A percentile compares a stretch with the other conserved stretches of the same genome.
phyloP scores from a whole-genome alignment of 208 protist species.

The Wallacemonas collosoma region DNA sequence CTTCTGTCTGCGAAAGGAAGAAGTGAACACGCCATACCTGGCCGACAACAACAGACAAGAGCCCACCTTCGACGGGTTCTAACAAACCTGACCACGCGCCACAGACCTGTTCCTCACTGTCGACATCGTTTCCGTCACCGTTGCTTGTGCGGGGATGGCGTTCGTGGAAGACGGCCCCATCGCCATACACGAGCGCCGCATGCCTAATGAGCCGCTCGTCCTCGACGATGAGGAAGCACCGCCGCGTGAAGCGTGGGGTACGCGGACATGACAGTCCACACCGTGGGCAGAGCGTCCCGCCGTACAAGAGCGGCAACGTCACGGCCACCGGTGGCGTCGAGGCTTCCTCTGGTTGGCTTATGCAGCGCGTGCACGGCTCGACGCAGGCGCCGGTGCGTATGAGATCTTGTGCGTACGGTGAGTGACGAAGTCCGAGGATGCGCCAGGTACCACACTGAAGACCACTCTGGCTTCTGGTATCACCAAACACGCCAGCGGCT shows the following conservation, averaged over 20 bases:
- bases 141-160: conserved; percentile 29
- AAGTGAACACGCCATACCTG: conserved; percentile 26
- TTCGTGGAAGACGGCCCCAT: conserved; percentile 5
- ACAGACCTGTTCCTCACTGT: too few species aligned
- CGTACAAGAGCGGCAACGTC: conserved; percentile 31
- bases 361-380: conserved; percentile 29
- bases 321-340: neutral
- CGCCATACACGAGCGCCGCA: conserved; percentile 16
- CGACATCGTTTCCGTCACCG: conserved; percentile 26
- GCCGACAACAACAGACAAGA: conserved; percentile 7
- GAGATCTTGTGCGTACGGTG: conserved; percentile 37
- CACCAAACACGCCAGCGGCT: too few species aligned
- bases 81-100: too few species aligned
- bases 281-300: conserved; percentile 22
- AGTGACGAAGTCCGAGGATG: conserved; percentile 51
- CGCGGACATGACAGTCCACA: conserved; percentile 34
- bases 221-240: conserved; percentile 40
- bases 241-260: conserved; percentile 28
- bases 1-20: conserved; percentile 45
- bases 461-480: neutral
- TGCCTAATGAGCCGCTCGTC: neutral
- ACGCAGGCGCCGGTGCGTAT: conserved; percentile 62
- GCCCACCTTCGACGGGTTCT: too few species aligned
- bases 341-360: neutral
- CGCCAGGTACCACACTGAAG: conserved; percentile 32